Evolutionary conservation across 208 protist species (phyloP).

Genomic region (Polymyxa betae): DNA sequence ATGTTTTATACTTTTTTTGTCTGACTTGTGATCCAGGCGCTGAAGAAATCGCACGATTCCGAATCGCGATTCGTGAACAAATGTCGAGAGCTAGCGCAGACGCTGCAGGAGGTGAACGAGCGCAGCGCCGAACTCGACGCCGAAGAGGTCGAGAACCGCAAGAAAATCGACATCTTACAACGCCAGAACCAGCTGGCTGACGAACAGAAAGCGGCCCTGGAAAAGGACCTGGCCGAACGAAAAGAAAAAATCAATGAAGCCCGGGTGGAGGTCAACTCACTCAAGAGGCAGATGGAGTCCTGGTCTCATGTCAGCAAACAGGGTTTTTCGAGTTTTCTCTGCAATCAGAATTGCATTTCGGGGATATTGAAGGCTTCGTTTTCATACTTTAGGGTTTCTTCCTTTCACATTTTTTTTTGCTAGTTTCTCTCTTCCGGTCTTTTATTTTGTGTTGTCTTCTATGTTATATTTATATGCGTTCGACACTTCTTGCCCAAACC

Average conservation of each 20-base stretch:
- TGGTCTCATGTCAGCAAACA: too few relatives aligned
- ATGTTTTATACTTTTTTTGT: too few relatives aligned
- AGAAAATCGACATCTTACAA: conserved; percentile 36
- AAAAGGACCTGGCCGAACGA: neutral
- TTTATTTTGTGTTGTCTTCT: too few relatives aligned
- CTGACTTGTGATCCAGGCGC: too few relatives aligned
- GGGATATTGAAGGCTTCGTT: too few relatives aligned
- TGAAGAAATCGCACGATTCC: conserved; percentile 29
- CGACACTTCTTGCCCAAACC: too few relatives aligned
- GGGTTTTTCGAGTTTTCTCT: too few relatives aligned
- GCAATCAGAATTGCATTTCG: too few relatives aligned
- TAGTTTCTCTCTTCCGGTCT: too few relatives aligned
- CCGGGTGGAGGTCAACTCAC: neutral
- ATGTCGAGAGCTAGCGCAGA: conserved; percentile 48
- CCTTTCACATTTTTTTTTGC: too few relatives aligned
- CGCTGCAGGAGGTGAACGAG: conserved; percentile 29
- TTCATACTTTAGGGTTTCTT: too few relatives aligned
- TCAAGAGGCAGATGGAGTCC: neutral
- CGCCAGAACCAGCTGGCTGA: neutral
- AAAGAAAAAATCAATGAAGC: neutral
- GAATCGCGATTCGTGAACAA: conserved; percentile 37
- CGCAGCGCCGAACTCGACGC: conserved; percentile 6
- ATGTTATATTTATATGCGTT: too few relatives aligned
- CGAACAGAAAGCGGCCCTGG: neutral
- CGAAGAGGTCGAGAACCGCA: neutral